Conservation (phyloP, 192 early-diverging fungal species). For the Linnemannia elongata region DNA sequence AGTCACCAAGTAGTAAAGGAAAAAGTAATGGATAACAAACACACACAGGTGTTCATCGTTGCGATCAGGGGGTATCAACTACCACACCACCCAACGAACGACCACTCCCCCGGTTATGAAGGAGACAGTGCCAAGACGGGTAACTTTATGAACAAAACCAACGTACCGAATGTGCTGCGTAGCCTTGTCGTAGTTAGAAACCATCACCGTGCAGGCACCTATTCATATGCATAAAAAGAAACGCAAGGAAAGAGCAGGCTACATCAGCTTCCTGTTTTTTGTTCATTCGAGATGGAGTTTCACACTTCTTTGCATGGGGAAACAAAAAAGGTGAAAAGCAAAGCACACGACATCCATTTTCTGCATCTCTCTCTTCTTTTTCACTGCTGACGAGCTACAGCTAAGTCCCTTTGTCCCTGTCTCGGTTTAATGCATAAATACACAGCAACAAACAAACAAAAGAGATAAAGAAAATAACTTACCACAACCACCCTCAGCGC, state of each 20-base stretch:
- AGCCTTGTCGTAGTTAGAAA: slow-evolving; percentile 70
- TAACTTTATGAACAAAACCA: neutral
- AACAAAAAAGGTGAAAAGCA: too few species aligned
- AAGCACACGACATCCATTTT: too few species aligned
- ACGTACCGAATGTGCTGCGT: slow-evolving; percentile 60
- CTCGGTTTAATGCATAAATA: too few species aligned
- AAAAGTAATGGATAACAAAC: neutral
- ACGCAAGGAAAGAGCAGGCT: neutral
- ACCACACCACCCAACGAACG: neutral
- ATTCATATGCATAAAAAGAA: neutral
- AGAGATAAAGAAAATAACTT: slow-evolving; percentile 11
- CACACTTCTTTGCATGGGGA: too few species aligned
- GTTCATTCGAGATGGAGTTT: too few species aligned
- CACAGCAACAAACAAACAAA: slow-evolving; percentile 17
- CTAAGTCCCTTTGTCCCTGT: neutral
- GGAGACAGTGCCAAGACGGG: neutral
- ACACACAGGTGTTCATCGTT: slow-evolving; percentile 11
- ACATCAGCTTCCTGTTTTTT: neutral
- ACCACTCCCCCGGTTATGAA: neutral
- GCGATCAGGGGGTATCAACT: neutral
- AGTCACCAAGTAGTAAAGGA: neutral
- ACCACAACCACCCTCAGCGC: slow-evolving; percentile 83
- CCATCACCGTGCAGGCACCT: slow-evolving; percentile 86
- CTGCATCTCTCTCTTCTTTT: too few species aligned
- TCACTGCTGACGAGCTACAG: too few species aligned